Base-by-base conservation (phyloP, 2,329 filamentous ascomycete genomes). In the Alternaria rosae region DNA sequence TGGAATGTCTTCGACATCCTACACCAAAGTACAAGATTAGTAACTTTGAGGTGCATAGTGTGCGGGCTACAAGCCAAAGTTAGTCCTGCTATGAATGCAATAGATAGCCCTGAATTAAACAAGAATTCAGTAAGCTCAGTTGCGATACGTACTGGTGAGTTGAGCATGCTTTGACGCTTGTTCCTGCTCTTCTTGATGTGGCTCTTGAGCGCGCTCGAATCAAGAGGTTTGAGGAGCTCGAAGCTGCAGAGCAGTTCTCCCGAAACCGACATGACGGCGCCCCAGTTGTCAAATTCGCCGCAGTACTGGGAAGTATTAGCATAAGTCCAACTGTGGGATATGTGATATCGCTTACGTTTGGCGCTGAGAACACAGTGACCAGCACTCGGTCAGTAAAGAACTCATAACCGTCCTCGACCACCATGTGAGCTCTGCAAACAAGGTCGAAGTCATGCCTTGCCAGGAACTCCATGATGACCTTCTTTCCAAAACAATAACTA, bases 271-370 rank as follows among this genome's bases (percentile, higher is more conserved):
- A 99, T 99, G 69, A 98, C 94, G 13, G 95, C 95, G 20, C 95
- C 95, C 93, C 95, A 98, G 68, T 99, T 99, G 78, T 99, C 95
- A 70, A 99, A 99, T 80, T 99, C 95, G 69, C 95, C 95, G 74
- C 95, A 99, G 76, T 99, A 98, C 92, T 97, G 59, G 15, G 38
- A 20, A 5, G 7, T n/a, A 26, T 67, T 42, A 73, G 76, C 68
- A 67, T 59, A 41, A 41, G 63, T 32, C 21, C 48, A 38, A 28
- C 21, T 30, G 26, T 52, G 4, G 23, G 10, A 11, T 23, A 10
- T n/a, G 8, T 7, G 6, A 20, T 20, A n/a, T 20, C n/a, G 17
- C 92, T 87, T 84, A 97, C 93, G 76, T 99, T 99, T 25, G 95
- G 95, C 52, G 95, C 95, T 66, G 93, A 97, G 79, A 99, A 99